Conservation (phyloP, 139 green algal species). For the Tetradesmus lagerheimii region DNA sequence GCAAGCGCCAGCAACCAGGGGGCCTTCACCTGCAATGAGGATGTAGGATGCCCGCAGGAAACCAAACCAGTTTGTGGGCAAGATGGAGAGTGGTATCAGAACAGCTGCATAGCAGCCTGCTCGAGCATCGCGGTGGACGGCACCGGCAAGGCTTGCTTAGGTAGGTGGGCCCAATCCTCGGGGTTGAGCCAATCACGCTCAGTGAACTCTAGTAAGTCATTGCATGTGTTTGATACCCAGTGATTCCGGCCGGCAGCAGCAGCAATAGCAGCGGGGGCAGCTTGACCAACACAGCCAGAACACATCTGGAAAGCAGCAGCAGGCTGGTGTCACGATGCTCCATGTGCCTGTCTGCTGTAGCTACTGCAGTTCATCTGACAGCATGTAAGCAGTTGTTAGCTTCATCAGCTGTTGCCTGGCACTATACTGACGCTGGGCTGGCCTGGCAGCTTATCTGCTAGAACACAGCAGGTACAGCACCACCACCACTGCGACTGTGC, state of each 20-base stretch:
- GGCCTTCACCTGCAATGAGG: slow-evolving; percentile 15
- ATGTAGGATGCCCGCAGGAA: slow-evolving; percentile 30
- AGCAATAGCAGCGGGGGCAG: background rate
- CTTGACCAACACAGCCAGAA: background rate
- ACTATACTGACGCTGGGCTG: too few species aligned
- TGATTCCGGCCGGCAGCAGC: background rate
- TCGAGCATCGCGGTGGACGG: background rate
- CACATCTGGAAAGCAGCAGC: background rate
- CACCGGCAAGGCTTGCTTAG: background rate
- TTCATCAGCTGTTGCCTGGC: background rate
- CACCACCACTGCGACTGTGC: background rate
- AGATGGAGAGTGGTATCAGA: slow-evolving; percentile 52
- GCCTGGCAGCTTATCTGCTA: too few species aligned
- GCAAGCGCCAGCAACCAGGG: background rate
- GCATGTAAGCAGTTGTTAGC: background rate
- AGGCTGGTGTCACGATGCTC: background rate
- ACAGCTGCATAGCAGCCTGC: slow-evolving; percentile 47
- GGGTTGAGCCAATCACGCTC: background rate
- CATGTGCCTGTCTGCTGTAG: background rate
- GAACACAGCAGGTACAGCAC: too few species aligned
- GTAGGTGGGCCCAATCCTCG: background rate
- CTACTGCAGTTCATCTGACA: background rate
- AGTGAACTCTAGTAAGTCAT: too few species aligned
- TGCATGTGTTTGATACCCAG: too few species aligned
- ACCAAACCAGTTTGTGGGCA: slow-evolving; percentile 28